These are phyloP conservation scores for Funneliformis geosporum DNA, from an alignment of 192 early-diverging fungal genomes.

Conservation along the genomic window DNA sequence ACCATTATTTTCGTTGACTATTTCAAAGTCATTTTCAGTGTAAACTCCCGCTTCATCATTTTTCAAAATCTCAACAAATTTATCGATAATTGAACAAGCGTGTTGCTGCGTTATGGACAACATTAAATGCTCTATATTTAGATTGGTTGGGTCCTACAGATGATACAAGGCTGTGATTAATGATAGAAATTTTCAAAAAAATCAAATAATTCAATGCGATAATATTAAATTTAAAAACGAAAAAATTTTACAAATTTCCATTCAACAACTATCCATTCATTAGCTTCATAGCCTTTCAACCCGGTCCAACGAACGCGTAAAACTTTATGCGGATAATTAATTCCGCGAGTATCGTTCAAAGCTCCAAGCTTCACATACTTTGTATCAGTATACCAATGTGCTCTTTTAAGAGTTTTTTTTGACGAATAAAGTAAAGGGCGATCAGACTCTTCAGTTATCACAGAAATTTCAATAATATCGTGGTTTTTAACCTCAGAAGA, in stretches of 20 bases:
- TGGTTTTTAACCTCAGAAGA: neutral
- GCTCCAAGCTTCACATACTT: neutral
- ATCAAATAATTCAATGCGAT: neutral
- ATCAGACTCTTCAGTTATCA: slow-evolving; percentile 1
- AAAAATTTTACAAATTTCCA: slow-evolving; percentile 24
- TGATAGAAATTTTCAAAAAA: neutral
- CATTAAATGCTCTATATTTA: slow-evolving; percentile 24
- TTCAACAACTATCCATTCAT: slow-evolving; percentile 16
- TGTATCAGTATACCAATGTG: slow-evolving; percentile 18
- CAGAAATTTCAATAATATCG: slow-evolving; percentile 18
- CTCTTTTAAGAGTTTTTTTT: neutral
- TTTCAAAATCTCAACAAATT: neutral
- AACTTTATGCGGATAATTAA: slow-evolving; percentile 25
- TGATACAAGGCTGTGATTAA: neutral
- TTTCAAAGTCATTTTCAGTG: slow-evolving; percentile 13
- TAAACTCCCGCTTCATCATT: neutral
- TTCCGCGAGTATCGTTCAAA: neutral
- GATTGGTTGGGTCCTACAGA: slow-evolving; percentile 12
- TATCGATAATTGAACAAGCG: neutral
- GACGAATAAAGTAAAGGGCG: neutral
- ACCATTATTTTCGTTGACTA: slow-evolving; percentile 4
- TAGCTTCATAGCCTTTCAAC: neutral
- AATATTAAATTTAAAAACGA: neutral
- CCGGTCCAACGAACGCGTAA: slow-evolving; percentile 19
- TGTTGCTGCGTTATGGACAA: slow-evolving; percentile 1